These are phyloP conservation scores for Laguncularia racemosa DNA, from an alignment of 345 rosid genomes.

Conservation along the genomic window DNA sequence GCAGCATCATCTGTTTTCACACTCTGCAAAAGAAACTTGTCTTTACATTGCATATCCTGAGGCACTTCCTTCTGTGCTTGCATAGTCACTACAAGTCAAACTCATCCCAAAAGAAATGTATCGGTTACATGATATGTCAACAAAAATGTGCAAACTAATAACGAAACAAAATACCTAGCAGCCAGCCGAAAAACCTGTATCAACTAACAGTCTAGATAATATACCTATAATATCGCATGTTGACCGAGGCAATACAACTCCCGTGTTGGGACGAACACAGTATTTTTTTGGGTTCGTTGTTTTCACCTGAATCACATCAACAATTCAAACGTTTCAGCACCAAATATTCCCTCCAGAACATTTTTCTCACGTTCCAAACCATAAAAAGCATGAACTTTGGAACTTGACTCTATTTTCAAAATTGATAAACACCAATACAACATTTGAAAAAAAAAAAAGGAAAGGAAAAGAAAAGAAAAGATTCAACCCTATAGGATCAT, in stretches of 20 bases:
- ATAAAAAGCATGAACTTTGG: too few relatives aligned
- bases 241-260: constrained; percentile 62
- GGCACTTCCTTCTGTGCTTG: constrained; percentile 83
- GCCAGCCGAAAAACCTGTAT: not conserved
- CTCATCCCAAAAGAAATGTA: constrained; percentile 1
- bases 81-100: constrained; percentile 57
- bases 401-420: too few relatives aligned
- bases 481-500: too few relatives aligned
- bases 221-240: constrained; percentile 60
- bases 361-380: not conserved
- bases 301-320: constrained; percentile 50
- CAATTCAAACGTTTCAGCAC: not conserved
- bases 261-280: constrained; percentile 76
- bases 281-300: constrained; percentile 82
- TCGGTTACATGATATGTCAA: too few relatives aligned
- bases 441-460: too few relatives aligned
- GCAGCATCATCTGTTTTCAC: constrained; percentile 43
- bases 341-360: constrained; percentile 5
- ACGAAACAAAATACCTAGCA: too few relatives aligned
- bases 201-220: not conserved
- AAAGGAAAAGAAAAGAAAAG: too few relatives aligned
- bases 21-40: constrained; percentile 78
- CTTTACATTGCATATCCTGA: constrained; percentile 71
- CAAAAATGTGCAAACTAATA: too few relatives aligned
- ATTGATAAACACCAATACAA: too few relatives aligned